Conservation (phyloP, 2,329 filamentous ascomycete species). For the Aspergillaceae sp. region DNA sequence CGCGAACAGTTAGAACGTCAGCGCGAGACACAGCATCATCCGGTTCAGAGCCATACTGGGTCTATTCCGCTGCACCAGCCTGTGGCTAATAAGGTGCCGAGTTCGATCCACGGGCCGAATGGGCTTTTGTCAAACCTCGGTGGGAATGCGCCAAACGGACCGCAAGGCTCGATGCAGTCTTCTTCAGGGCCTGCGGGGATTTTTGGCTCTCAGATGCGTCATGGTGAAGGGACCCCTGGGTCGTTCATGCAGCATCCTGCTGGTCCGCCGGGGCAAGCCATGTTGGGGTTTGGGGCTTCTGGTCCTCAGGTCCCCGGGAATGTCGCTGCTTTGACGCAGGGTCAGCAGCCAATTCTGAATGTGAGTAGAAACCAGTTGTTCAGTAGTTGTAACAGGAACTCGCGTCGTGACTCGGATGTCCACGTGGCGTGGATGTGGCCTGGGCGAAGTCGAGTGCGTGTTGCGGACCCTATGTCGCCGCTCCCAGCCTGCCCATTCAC, state of each 20-base stretch:
- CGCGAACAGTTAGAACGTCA: constrained; percentile 50
- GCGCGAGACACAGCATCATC: constrained; percentile 53
- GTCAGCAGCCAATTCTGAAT: constrained; percentile 74
- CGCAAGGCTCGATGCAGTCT: constrained; percentile 48
- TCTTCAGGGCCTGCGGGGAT: constrained; percentile 54
- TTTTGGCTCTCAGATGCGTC: constrained; percentile 62
- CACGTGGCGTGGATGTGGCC: not conserved
- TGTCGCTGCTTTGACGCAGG: constrained; percentile 58
- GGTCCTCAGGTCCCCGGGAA: constrained; percentile 40
- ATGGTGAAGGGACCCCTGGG: constrained; percentile 45
- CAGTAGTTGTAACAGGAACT: not conserved
- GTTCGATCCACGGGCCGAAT: constrained; percentile 84
- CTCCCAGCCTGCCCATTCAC: not conserved
- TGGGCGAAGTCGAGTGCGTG: not conserved
- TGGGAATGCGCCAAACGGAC: constrained; percentile 47
- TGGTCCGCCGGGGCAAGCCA: constrained; percentile 45
- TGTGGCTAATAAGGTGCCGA: constrained; percentile 70
- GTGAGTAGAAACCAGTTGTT: constrained; percentile 32
- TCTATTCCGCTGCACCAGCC: constrained; percentile 92
- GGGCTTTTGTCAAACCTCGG: constrained; percentile 72
- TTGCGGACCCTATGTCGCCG: not conserved
- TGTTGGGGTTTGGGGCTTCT: constrained; percentile 41
- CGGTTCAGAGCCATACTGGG: constrained; percentile 78
- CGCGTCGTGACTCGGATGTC: not conserved
- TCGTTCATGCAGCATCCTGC: constrained; percentile 55